Percentiles rank a stretch among this genome's conserved stretches.
Conservation (phyloP, 345 rosid species). For the Gossypium bickii region DNA sequence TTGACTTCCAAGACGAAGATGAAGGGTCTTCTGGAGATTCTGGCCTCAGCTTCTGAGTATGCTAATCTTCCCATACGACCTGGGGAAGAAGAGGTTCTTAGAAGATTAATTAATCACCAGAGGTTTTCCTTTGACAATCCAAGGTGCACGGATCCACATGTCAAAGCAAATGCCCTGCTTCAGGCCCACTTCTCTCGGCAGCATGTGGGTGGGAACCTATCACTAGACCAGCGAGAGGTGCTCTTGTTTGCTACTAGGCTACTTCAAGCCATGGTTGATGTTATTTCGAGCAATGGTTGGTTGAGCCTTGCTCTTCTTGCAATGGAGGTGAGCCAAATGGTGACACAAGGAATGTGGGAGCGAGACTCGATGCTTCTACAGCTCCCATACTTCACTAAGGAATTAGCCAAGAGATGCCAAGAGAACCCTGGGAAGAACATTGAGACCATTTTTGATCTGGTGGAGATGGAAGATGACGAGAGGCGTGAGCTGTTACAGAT, state of each 20-base stretch:
- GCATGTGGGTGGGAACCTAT: conserved; percentile 59
- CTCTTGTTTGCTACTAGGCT: conserved; percentile 66
- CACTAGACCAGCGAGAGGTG: conserved; percentile 77
- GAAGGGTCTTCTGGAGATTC: conserved; percentile 88
- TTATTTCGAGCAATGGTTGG: conserved; percentile 88
- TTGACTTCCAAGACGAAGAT: conserved; percentile 80
- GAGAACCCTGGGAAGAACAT: conserved; percentile 75
- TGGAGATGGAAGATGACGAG: conserved; percentile 90
- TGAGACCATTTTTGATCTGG: conserved; percentile 76
- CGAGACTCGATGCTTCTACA: conserved; percentile 85
- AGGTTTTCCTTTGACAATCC: conserved; percentile 83
- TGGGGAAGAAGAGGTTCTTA: conserved; percentile 82
- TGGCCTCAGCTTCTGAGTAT: conserved; percentile 90
- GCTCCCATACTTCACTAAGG: conserved; percentile 89
- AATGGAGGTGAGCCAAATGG: conserved; percentile 95
- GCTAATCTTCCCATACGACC: conserved; percentile 70
- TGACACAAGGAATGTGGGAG: conserved; percentile 97
- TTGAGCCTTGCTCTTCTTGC: conserved; percentile 83
- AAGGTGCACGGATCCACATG: conserved; percentile 70
- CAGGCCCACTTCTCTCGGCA: conserved; percentile 96
- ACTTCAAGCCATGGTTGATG: conserved; percentile 91
- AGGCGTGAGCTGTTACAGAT: conserved; percentile 72
- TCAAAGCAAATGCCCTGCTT: conserved; percentile 84
- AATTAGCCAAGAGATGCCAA: conserved; percentile 71
- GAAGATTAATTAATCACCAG: conserved; percentile 79